These are phyloP conservation scores for Trichopus zeylanicus DNA, from an alignment of 116 monocot genomes.

Conservation along the genomic window DNA sequence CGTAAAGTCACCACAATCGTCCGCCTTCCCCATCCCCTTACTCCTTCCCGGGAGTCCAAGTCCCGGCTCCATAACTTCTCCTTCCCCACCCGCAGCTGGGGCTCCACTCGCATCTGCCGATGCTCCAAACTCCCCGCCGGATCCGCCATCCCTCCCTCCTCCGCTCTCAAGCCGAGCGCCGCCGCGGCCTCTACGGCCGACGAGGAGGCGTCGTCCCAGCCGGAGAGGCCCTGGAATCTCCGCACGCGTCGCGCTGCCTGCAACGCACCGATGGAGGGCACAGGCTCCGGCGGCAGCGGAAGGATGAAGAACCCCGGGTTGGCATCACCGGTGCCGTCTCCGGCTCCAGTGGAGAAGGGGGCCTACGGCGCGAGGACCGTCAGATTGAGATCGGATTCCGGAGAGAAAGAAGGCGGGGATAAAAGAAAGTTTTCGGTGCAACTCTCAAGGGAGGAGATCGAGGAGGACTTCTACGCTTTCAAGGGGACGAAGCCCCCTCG, in stretches of 20 bases:
- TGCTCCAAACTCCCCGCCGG: background rate
- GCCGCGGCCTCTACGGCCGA: background rate
- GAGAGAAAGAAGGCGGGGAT: constrained; percentile 6
- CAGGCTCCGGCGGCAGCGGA: too few relatives aligned
- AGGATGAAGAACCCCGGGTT: background rate
- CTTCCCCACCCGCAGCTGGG: constrained; percentile 10
- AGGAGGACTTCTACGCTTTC: constrained; percentile 60
- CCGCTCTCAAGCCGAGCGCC: background rate
- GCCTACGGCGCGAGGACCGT: constrained; percentile 5
- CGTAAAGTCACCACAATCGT: background rate
- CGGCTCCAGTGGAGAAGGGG: constrained; percentile 1
- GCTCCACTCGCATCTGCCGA: background rate
- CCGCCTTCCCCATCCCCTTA: constrained; percentile 2
- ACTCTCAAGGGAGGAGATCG: constrained; percentile 58
- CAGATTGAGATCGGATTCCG: constrained; percentile 15
- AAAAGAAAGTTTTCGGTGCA: constrained; percentile 31
- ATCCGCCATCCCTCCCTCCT: background rate
- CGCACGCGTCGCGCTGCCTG: constrained; percentile 32
- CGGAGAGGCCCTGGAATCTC: constrained; percentile 42
- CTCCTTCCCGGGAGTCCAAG: background rate
- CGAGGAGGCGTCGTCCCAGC: background rate
- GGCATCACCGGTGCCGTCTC: background rate
- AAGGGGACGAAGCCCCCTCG: constrained; percentile 40
- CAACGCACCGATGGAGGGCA: constrained; percentile 15
- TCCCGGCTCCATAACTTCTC: constrained; percentile 8